Evolutionary conservation across 345 rosid species (phyloP).

Genomic region (thale cress (Arabidopsis thaliana)): DNA sequence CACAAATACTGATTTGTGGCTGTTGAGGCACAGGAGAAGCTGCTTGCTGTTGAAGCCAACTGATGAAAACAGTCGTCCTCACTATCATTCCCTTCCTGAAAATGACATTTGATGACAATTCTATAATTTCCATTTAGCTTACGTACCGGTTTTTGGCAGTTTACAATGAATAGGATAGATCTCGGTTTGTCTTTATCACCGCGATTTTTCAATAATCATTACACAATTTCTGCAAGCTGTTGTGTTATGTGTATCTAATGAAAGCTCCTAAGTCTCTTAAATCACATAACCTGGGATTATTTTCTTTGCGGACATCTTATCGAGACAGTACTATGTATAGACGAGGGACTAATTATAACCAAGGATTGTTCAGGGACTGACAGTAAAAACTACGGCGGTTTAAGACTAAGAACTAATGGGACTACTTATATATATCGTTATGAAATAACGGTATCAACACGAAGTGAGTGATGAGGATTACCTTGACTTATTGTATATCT

Average conservation of each 20-base stretch:
- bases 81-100: constrained; percentile 41
- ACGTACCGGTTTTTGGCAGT: constrained; percentile 28
- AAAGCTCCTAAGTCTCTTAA: constrained; percentile 18
- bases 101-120: constrained; percentile 30
- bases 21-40: constrained; percentile 44
- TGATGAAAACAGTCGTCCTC: constrained; percentile 41
- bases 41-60: constrained; percentile 47
- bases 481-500: constrained; percentile 33
- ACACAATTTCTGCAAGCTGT: background rate
- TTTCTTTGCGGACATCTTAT: background rate
- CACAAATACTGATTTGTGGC: constrained; percentile 36
- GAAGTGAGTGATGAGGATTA: constrained; percentile 16
- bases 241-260: constrained; percentile 20
- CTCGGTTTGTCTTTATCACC: constrained; percentile 20
- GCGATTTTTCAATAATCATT: background rate
- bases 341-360: background rate
- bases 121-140: constrained; percentile 31
- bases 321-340: background rate
- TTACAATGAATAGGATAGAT: constrained; percentile 13
- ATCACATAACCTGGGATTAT: constrained; percentile 16
- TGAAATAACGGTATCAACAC: background rate
- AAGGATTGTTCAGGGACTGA: constrained; percentile 10
- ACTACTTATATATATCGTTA: background rate
- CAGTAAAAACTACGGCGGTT: background rate
- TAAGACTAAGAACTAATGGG: background rate